Base-by-base conservation (phyloP, 768 basidiomycete species). In the Fistulinella prunicolor region DNA sequence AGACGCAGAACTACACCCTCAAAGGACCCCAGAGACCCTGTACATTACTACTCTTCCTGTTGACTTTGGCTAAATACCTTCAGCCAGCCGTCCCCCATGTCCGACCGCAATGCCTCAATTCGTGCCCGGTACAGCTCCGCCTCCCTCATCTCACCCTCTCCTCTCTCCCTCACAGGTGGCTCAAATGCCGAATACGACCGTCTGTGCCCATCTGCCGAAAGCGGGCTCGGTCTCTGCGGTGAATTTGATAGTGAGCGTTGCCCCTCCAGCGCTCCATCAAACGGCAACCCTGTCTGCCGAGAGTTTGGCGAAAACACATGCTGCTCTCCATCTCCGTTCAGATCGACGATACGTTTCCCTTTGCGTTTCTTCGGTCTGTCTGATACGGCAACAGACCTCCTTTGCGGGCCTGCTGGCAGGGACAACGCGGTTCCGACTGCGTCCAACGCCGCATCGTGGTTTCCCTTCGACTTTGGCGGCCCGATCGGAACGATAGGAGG, bases 1-100 rank as follows among this genome's bases (percentile, higher is more conserved):
- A 29, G 37, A 44, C 26, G 40, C 38, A 51, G 53, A 55, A n/a
- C n/a, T 46, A 54, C 55, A 51, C 21, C 42, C 43, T 8, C 4
- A n/a, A 24, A 32, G 58, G 63, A 68, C 66, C 66, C 67, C 66
- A 14, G 47, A 35, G 65, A 67, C 67, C 48, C 45, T n/a, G n/a
- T n/a, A n/a, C n/a, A n/a, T n/a, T n/a, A n/a, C n/a, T n/a, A n/a
- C n/a, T n/a, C n/a, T n/a, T n/a, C 4, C n/a, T 63, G 60, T 39
- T 76, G 76, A 29, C 81, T 82, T 70, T 88, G 85, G 50, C 81
- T 87, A 58, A 87, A 83, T 28, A 93, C 89, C 65, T 86, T 87
- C 60, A 94, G 60, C 90, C 89, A 94, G 9, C 83, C 82, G 20
- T 94, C 92, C 2, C 92, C 92, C 76, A 94, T 91, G 59, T 94